phyloP scores from a whole-genome alignment of 2,329 filamentous ascomycete species.

The Ascochyta clinopodiicola region DNA sequence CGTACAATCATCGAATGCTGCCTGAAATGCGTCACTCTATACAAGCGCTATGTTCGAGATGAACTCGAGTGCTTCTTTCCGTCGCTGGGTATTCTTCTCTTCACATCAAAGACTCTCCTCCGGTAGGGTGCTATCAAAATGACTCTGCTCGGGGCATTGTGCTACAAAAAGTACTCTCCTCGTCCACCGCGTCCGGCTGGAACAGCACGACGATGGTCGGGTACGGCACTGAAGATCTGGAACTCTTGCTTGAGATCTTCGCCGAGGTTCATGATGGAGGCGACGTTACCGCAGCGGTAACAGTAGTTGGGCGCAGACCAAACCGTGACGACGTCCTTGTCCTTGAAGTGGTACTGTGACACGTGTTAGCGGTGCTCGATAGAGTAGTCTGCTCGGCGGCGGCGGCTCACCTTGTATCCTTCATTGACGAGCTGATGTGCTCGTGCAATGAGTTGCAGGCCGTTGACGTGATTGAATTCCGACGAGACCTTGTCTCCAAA shows the following conservation, averaged over 20 bases:
- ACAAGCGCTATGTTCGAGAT: slow-evolving; percentile 1
- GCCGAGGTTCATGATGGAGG: slow-evolving; percentile 88
- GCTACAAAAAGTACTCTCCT: slow-evolving; percentile 60
- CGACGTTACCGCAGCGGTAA: slow-evolving; percentile 66
- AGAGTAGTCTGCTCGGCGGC: background rate
- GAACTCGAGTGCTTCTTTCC: background rate
- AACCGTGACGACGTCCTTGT: slow-evolving; percentile 96
- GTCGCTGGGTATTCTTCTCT: slow-evolving; percentile 31
- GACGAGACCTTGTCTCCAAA: slow-evolving; percentile 76
- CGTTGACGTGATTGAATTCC: slow-evolving; percentile 80
- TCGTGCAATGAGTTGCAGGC: slow-evolving; percentile 72
- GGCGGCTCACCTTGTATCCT: slow-evolving; percentile 67
- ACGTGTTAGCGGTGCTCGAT: background rate
- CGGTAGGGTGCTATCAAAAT: background rate
- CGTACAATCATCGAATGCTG: slow-evolving; percentile 11
- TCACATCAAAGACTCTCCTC: slow-evolving; percentile 8
- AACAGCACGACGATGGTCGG: slow-evolving; percentile 81
- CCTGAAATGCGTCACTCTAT: slow-evolving; percentile 2
- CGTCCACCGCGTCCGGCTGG: slow-evolving; percentile 66
- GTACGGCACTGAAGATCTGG: slow-evolving; percentile 89
- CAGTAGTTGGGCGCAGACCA: slow-evolving; percentile 82
- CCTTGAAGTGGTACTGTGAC: slow-evolving; percentile 82
- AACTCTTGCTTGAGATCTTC: slow-evolving; percentile 93
- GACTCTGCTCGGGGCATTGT: background rate
- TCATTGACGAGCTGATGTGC: slow-evolving; percentile 80